Conservation (phyloP, 2,329 filamentous ascomycete genomes). For the Bipolaris gigantea region DNA sequence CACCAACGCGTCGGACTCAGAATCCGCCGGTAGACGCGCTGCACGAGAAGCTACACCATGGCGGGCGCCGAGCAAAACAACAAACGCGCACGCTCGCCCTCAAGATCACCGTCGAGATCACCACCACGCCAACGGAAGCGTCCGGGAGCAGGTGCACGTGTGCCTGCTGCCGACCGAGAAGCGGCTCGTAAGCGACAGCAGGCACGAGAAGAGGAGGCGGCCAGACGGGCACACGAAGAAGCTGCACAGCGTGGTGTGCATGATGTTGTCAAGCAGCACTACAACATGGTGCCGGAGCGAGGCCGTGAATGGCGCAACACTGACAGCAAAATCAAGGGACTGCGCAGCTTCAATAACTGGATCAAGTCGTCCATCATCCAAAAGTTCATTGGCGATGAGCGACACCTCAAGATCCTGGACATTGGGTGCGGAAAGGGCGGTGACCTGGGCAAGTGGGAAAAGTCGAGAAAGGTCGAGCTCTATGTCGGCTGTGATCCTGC, state of each 20-base stretch:
- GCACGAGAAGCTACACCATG: constrained; percentile 18
- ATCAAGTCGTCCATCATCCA: constrained; percentile 97
- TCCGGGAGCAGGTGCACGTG: constrained; percentile 55
- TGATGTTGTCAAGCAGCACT: constrained; percentile 89
- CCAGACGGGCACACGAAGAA: constrained; percentile 51
- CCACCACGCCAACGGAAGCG: constrained; percentile 68
- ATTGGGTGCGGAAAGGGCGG: constrained; percentile 97
- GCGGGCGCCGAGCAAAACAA: constrained; percentile 25
- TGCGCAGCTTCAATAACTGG: constrained; percentile 98
- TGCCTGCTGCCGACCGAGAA: constrained; percentile 68
- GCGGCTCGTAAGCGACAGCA: constrained; percentile 60
- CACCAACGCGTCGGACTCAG: constrained; percentile 5
- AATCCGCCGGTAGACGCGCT: constrained; percentile 5
- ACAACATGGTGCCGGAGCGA: constrained; percentile 92
- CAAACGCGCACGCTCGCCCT: constrained; percentile 40
- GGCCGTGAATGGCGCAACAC: constrained; percentile 94
- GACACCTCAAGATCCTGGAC: constrained; percentile 79
- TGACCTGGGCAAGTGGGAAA: constrained; percentile 93
- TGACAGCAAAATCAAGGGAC: constrained; percentile 90
- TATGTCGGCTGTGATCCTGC: constrained; percentile 95
- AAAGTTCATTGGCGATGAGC: constrained; percentile 67
- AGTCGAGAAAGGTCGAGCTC: constrained; percentile 82
- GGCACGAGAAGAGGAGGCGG: constrained; percentile 48
- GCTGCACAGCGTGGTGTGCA: constrained; percentile 63
- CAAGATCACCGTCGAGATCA: constrained; percentile 43